A percentile compares a stretch with the other conserved stretches of the same genome.
These are phyloP conservation scores for Agrocybe praecox DNA, from an alignment of 768 basidiomycete genomes.

Conservation along the genomic window DNA sequence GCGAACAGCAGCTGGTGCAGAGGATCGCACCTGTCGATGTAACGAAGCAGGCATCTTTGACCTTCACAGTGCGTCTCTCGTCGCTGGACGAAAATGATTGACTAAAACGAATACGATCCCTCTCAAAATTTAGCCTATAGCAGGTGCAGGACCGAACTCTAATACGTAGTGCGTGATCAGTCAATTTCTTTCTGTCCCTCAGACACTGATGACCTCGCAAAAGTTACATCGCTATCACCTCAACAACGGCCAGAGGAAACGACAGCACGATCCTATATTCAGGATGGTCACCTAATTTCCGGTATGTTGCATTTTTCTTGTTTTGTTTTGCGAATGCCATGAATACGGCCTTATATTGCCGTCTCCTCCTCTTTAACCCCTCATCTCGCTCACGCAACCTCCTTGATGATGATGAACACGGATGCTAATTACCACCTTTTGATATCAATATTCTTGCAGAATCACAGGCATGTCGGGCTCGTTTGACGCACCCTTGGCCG, in stretches of 20 bases:
- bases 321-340: background rate
- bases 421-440: background rate
- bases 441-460: conserved; percentile 28
- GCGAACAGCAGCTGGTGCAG: conserved; percentile 61
- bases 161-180: conserved; percentile 62
- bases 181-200: no score
- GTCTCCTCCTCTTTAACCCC: background rate
- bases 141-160: conserved; percentile 59
- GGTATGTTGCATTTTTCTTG: conserved; percentile 30
- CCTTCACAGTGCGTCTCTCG: conserved; percentile 53
- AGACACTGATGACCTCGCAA: no score
- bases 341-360: background rate
- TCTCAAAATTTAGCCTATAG: conserved; percentile 45
- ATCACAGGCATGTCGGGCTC: conserved; percentile 64
- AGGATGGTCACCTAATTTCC: conserved; percentile 58
- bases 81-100: background rate
- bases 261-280: conserved; percentile 27
- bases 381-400: background rate
- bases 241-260: conserved; percentile 31
- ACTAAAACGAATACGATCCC: background rate
- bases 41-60: conserved; percentile 42
- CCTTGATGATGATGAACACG: background rate
- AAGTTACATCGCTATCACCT: conserved; percentile 67
- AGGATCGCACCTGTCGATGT: conserved; percentile 59
- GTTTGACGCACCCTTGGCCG: conserved; percentile 48